phyloP scores from a whole-genome alignment of 2,329 filamentous ascomycete genomes.

The Claviceps pazoutovae region DNA sequence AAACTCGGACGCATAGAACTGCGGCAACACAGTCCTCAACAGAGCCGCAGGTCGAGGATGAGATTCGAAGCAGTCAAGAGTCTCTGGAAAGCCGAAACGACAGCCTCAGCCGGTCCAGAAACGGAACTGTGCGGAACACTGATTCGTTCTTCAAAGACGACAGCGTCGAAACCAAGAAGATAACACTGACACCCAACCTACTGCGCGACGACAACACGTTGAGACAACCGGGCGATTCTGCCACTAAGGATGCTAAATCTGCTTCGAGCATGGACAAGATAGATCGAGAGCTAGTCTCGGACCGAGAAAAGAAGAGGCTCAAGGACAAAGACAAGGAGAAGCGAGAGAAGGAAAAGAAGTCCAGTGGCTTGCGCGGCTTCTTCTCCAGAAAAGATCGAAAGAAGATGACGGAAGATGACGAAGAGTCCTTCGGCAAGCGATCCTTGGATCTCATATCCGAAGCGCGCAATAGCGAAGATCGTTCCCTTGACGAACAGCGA shows the following conservation, averaged over 20 bases:
- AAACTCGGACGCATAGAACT: slow-evolving; percentile 26
- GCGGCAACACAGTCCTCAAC: slow-evolving; percentile 21
- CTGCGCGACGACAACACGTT: slow-evolving; percentile 62
- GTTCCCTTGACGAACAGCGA: slow-evolving; percentile 25
- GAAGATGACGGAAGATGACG: slow-evolving; percentile 40
- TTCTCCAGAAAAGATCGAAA: slow-evolving; percentile 51
- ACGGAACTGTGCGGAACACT: slow-evolving; percentile 77
- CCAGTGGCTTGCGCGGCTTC: slow-evolving; percentile 43
- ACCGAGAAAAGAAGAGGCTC: slow-evolving; percentile 63
- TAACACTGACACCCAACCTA: slow-evolving; percentile 86
- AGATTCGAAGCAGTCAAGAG: slow-evolving; percentile 48
- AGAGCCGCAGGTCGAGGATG: slow-evolving; percentile 18
- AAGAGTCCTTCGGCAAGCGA: slow-evolving; percentile 46
- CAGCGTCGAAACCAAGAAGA: slow-evolving; percentile 88
- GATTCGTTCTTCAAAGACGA: slow-evolving; percentile 98
- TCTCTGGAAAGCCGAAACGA: slow-evolving; percentile 42
- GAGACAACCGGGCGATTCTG: slow-evolving; percentile 35
- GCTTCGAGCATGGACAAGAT: slow-evolving; percentile 61
- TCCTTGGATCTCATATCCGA: slow-evolving; percentile 42
- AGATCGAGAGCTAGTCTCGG: slow-evolving; percentile 39
- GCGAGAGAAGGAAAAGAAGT: slow-evolving; percentile 55
- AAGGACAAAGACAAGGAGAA: slow-evolving; percentile 62
- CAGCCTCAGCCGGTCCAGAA: slow-evolving; percentile 52
- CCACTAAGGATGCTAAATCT: slow-evolving; percentile 35
- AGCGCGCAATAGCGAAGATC: slow-evolving; percentile 29